Percentiles rank a stretch among this genome's conserved stretches.
Conservation (phyloP, 2,329 filamentous ascomycete species). For the Clonostachys solani region DNA sequence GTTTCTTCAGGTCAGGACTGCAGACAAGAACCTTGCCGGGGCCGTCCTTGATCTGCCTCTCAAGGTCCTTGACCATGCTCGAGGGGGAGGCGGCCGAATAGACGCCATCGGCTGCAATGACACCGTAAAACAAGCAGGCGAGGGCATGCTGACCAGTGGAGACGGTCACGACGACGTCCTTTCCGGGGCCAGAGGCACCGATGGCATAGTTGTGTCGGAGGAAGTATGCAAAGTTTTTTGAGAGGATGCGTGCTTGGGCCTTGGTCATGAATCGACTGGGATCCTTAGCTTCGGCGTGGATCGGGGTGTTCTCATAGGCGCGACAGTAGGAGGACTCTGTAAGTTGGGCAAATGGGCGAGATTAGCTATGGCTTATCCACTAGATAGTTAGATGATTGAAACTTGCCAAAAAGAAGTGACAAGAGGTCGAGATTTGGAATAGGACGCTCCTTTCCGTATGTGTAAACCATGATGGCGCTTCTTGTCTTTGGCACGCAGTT, state of each 20-base stretch:
- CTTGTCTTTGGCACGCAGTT: too few species aligned
- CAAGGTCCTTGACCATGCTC: slow-evolving; percentile 44
- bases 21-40: slow-evolving; percentile 34
- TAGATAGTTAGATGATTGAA: neutral
- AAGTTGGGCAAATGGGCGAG: neutral
- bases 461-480: slow-evolving; percentile 25
- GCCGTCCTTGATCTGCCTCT: slow-evolving; percentile 34
- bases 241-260: slow-evolving; percentile 37
- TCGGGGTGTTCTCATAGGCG: slow-evolving; percentile 38
- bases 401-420: slow-evolving; percentile 35
- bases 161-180: slow-evolving; percentile 51
- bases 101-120: slow-evolving; percentile 55
- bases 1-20: slow-evolving; percentile 39
- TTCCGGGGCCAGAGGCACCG: slow-evolving; percentile 38
- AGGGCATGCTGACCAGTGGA: slow-evolving; percentile 52
- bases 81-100: slow-evolving; percentile 50
- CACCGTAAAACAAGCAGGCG: slow-evolving; percentile 47
- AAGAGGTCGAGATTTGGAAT: slow-evolving; percentile 35
- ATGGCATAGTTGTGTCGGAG: slow-evolving; percentile 48
- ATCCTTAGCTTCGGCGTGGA: slow-evolving; percentile 55
- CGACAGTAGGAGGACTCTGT: slow-evolving; percentile 23
- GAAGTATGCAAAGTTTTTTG: slow-evolving; percentile 48
- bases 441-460: slow-evolving; percentile 17
- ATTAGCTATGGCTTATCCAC: neutral
- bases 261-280: slow-evolving; percentile 51